Conservation (phyloP, 2,329 filamentous ascomycete genomes). For the Metarhizium album region DNA sequence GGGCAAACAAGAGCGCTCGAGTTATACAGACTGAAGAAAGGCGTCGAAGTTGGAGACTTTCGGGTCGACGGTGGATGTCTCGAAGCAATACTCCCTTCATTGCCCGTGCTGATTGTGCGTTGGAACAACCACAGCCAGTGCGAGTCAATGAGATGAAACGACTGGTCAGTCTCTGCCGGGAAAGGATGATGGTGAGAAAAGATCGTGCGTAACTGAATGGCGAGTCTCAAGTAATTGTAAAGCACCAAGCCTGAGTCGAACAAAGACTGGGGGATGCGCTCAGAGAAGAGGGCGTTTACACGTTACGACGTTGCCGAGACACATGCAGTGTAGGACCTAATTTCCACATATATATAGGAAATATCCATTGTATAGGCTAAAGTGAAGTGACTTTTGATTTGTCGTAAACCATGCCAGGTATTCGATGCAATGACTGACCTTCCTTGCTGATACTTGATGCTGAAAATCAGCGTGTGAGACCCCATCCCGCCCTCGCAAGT, state of each 20-base stretch:
- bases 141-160: conserved; percentile 19
- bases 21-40: neutral
- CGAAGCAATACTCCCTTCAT: conserved; percentile 14
- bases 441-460: neutral
- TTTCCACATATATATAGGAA: neutral
- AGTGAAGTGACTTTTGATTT: neutral
- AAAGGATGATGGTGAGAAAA: conserved; percentile 12
- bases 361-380: neutral
- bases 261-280: neutral
- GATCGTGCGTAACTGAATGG: conserved; percentile 13
- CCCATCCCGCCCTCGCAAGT: neutral
- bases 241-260: neutral
- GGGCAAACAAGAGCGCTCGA: neutral
- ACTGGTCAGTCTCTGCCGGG: conserved; percentile 19
- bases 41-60: conserved; percentile 5
- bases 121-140: conserved; percentile 22
- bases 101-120: conserved; percentile 16
- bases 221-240: neutral
- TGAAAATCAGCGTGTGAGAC: neutral
- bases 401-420: neutral
- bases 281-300: neutral
- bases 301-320: neutral
- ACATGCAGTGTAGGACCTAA: neutral
- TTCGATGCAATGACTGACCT: neutral
- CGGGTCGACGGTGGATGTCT: conserved; percentile 11